Percentiles rank a stretch among this genome's conserved stretches.
phyloP scores from a whole-genome alignment of 2,329 filamentous ascomycete species.

The Zasmidium citrigriseum region DNA sequence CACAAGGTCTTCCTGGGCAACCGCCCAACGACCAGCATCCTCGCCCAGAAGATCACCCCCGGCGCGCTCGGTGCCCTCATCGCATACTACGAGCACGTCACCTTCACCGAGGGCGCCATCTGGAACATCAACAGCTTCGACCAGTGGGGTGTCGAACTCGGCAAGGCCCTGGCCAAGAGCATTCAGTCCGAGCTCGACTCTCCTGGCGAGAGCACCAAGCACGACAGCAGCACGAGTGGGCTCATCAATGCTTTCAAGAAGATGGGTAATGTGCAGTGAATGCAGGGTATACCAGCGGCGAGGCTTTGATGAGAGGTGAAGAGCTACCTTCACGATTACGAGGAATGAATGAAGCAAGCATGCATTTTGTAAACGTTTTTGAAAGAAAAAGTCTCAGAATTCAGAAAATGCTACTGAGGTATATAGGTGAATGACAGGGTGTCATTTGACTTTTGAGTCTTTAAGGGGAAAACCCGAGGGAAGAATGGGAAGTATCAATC shows the following conservation, averaged over 20 bases:
- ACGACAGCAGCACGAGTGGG: conserved; percentile 86
- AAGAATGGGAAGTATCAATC: neutral
- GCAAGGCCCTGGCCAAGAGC: conserved; percentile 85
- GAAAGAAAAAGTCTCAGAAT: neutral
- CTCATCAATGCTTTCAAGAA: conserved; percentile 93
- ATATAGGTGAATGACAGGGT: neutral
- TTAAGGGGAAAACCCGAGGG: no score
- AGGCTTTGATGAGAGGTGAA: neutral
- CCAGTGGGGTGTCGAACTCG: conserved; percentile 98
- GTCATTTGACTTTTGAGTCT: no score
- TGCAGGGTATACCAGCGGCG: conserved; percentile 1
- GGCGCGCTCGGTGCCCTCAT: conserved; percentile 92
- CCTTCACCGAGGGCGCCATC: conserved; percentile 94
- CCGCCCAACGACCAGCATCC: conserved; percentile 91
- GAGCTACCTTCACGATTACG: neutral
- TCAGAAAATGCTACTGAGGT: neutral
- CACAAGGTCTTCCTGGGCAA: conserved; percentile 99
- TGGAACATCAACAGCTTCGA: conserved; percentile 99
- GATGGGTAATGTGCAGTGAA: conserved; percentile 47
- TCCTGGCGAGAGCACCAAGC: conserved; percentile 67
- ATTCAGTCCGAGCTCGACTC: conserved; percentile 74
- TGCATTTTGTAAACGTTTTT: neutral
- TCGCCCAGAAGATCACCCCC: conserved; percentile 91
- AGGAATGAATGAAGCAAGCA: neutral
- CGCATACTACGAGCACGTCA: conserved; percentile 98